Evolutionary conservation across 192 early-diverging fungal genomes (phyloP), one percentile per base, ranked within the genome.

Genomic region (Gigaspora rosea): DNA sequence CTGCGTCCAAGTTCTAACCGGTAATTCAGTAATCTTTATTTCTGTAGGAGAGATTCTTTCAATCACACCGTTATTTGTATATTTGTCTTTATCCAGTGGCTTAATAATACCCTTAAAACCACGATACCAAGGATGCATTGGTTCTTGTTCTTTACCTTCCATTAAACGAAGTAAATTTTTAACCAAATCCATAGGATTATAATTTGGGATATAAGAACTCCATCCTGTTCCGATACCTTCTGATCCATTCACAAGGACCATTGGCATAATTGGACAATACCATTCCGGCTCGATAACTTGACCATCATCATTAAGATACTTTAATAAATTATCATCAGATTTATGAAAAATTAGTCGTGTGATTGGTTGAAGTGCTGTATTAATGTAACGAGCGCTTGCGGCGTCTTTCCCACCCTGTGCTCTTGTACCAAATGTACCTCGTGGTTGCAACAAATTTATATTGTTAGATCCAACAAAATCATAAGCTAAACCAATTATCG

Each of bases 351-450:
- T 75, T 0, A 86, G 78, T 63, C 95, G 88, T 0, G 96, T 84
- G 15, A 99, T 87, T 59, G 87, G 83, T 8, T 87, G 78, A 41
- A 97, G 80, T 35, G 82, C 85, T 0, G 96, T 97, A 79, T 91
- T 93, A 74, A 99, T 94, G 85, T 99, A 99, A 96, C 97, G 96
- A 84, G 96, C 87, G 80, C 91, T 92, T n/a, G 96, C 96, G 35
- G 95, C 93, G 80, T 96, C 95, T 81, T 97, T 96, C 41, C 95
- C 96, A 63, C 97, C 95, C 85, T 91, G 86, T 83, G 92, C 75
- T 22, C 96, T 87, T 35, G 94, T 96, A 75, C 97, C 97, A 78
- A 99, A 99, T 75, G 95, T 90, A 79, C 97, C 97, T 65, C 85
- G 79, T 11, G 96, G 96, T 62, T 91, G 83, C 52, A 99, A 78